phyloP scores from a whole-genome alignment of 108 stramenopile genomes.

The Pseudonitzschia delicatissima region DNA sequence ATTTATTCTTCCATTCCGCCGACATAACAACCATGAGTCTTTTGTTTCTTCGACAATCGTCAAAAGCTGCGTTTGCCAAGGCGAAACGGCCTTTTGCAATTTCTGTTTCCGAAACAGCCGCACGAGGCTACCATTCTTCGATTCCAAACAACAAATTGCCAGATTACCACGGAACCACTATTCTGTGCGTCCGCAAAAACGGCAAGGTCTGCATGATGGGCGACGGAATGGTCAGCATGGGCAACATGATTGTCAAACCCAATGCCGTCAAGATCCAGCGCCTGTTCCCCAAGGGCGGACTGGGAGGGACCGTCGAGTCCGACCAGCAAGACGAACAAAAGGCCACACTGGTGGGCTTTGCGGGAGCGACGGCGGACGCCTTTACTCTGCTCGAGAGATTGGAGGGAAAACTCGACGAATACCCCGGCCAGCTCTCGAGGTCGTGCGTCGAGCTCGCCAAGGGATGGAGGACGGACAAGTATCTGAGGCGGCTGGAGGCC shows the following conservation, averaged over 20 bases:
- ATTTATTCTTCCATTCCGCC: too few species aligned
- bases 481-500: slow-evolving; percentile 93
- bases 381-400: slow-evolving; percentile 95
- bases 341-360: slow-evolving; percentile 93
- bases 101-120: neutral
- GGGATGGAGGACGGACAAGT: slow-evolving; percentile 98
- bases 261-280: slow-evolving; percentile 94
- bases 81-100: neutral
- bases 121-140: slow-evolving; percentile 31
- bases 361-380: slow-evolving; percentile 97
- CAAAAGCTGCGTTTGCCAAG: too few species aligned
- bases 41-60: too few species aligned
- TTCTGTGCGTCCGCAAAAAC: slow-evolving; percentile 94
- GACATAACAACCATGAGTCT: too few species aligned
- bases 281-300: slow-evolving; percentile 52
- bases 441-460: slow-evolving; percentile 97
- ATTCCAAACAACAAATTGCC: neutral
- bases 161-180: slow-evolving; percentile 64
- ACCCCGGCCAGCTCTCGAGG: slow-evolving; percentile 91
- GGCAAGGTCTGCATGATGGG: slow-evolving; percentile 98
- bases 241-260: slow-evolving; percentile 88
- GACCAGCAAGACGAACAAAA: slow-evolving; percentile 37
- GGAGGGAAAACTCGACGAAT: slow-evolving; percentile 94
- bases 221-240: slow-evolving; percentile 98
- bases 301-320: slow-evolving; percentile 3